These are phyloP conservation scores for Saccharomycopsis fodiens DNA, from an alignment of 805 yeast genomes.

Conservation along the genomic window DNA sequence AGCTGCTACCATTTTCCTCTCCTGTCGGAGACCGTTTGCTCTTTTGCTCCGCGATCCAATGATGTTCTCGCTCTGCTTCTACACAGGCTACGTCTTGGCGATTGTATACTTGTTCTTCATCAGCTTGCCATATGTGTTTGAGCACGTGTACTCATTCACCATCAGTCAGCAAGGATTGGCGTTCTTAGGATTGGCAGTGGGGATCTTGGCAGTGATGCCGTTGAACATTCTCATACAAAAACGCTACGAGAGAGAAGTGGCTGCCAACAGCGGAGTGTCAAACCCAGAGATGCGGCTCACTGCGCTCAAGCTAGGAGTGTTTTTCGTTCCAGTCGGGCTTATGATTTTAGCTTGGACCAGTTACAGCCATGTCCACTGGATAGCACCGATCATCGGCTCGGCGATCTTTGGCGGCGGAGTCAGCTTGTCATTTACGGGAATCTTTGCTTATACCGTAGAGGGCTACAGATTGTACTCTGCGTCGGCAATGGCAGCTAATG, in stretches of 20 bases:
- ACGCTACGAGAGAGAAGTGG: conserved; percentile 32
- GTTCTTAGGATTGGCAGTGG: conserved; percentile 51
- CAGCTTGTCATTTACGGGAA: conserved; percentile 59
- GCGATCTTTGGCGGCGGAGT: conserved; percentile 52
- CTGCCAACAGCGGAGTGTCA: conserved; percentile 42
- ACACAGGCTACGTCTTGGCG: conserved; percentile 61
- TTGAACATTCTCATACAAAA: conserved; percentile 38
- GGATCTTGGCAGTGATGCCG: conserved; percentile 42
- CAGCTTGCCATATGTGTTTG: conserved; percentile 50
- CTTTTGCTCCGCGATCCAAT: conserved; percentile 51
- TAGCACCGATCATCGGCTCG: conserved; percentile 57
- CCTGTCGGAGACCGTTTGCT: conserved; percentile 47
- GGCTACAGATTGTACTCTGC: conserved; percentile 64
- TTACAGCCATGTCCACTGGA: conserved; percentile 46
- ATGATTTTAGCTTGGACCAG: conserved; percentile 73
- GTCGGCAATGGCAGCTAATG: conserved; percentile 59
- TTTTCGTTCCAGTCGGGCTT: conserved; percentile 50
- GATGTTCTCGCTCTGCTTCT: conserved; percentile 53
- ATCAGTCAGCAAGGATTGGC: conserved; percentile 47
- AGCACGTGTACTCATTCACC: conserved; percentile 38
- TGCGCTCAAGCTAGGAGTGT: conserved; percentile 40
- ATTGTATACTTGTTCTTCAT: conserved; percentile 57
- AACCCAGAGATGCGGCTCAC: conserved; percentile 59
- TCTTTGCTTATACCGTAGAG: conserved; percentile 62
- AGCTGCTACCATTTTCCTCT: conserved; percentile 31